Percentiles rank a stretch among this genome's conserved stretches.
These are phyloP conservation scores for Epichloe sibirici DNA, from an alignment of 2,329 filamentous ascomycete genomes.

Conservation along the genomic window DNA sequence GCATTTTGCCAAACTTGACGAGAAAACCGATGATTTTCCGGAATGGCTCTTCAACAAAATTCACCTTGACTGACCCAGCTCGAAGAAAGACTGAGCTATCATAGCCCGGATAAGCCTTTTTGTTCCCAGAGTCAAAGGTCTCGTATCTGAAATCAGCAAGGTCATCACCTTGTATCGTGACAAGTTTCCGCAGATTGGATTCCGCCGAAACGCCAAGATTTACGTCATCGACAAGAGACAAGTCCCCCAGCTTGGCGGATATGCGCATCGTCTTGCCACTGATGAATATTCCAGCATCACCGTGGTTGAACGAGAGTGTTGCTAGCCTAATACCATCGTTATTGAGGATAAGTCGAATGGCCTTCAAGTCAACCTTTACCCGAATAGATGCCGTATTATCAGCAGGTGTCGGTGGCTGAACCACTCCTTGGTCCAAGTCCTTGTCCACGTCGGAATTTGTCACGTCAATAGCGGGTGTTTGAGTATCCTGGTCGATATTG, in stretches of 20 bases:
- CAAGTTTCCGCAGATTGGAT: constrained; percentile 71
- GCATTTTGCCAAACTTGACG: constrained; percentile 99
- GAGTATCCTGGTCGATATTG: constrained; percentile 30
- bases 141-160: constrained; percentile 96
- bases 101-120: constrained; percentile 75
- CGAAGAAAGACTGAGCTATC: constrained; percentile 84
- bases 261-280: constrained; percentile 79
- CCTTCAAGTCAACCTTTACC: constrained; percentile 87
- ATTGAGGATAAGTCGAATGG: constrained; percentile 87
- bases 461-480: constrained; percentile 19
- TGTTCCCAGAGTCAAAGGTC: constrained; percentile 68
- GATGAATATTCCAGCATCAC: constrained; percentile 81
- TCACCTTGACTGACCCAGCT: constrained; percentile 90
- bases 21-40: constrained; percentile 96
- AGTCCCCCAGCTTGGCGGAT: constrained; percentile 72
- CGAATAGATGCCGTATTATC: constrained; percentile 60
- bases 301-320: constrained; percentile 83
- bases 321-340: constrained; percentile 94
- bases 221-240: constrained; percentile 85
- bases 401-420: constrained; percentile 23
- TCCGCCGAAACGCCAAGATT: constrained; percentile 76
- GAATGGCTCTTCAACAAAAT: constrained; percentile 94
- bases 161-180: constrained; percentile 91
- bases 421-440: constrained; percentile 21
- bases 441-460: constrained; percentile 17